Evolutionary conservation across 371 early-diverging fungal genomes (phyloP).

Genomic region (Syncephalis fuscata): DNA sequence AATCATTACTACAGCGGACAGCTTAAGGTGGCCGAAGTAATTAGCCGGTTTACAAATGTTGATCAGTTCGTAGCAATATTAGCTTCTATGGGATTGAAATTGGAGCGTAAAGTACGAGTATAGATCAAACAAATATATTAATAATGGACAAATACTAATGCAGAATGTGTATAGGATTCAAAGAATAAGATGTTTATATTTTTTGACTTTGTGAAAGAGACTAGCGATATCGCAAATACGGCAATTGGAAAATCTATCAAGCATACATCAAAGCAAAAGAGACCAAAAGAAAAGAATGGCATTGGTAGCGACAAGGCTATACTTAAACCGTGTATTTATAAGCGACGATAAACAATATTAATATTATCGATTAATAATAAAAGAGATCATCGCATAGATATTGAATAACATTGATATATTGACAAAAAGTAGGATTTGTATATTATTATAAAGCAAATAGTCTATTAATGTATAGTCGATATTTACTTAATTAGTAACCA

Average conservation of each 20-base stretch:
- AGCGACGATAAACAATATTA: conserved; percentile 40
- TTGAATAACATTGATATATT: too few relatives aligned
- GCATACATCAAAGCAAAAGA: conserved; percentile 22
- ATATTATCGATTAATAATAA: not conserved
- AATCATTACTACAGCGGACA: conserved; percentile 39
- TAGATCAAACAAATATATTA: not conserved
- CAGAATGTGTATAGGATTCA: conserved; percentile 20
- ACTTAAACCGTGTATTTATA: conserved; percentile 84
- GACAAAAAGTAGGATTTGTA: too few relatives aligned
- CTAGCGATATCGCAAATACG: too few relatives aligned
- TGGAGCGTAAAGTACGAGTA: conserved; percentile 32
- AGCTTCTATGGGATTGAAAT: conserved; percentile 53
- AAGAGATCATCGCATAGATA: too few relatives aligned
- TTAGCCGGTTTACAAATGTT: conserved; percentile 70
- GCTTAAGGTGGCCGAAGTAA: conserved; percentile 87
- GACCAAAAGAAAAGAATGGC: conserved; percentile 3
- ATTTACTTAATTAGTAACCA: too few relatives aligned
- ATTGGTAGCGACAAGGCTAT: conserved; percentile 16
- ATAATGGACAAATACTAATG: not conserved
- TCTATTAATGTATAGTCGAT: too few relatives aligned
- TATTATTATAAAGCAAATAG: too few relatives aligned
- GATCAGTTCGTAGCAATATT: conserved; percentile 57
- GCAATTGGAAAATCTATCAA: too few relatives aligned
- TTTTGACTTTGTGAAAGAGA: conserved; percentile 57
- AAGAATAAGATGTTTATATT: conserved; percentile 86